Conservation (phyloP, 331 rosid genomes). For the Erythrophleum ivorense region DNA sequence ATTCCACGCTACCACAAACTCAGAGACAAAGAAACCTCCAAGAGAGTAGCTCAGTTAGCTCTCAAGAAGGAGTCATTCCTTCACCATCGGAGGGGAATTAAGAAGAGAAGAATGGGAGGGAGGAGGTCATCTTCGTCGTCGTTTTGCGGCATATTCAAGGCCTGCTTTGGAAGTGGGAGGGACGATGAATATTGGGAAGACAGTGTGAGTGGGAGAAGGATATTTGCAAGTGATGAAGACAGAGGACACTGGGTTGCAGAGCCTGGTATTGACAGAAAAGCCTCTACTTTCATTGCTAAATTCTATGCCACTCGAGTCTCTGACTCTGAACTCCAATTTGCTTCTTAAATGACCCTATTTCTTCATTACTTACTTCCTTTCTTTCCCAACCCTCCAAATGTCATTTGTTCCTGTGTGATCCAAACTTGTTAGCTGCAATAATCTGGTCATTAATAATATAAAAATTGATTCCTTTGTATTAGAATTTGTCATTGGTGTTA, state of each 20-base stretch:
- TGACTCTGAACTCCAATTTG: constrained; percentile 54
- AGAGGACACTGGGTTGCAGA: constrained; percentile 81
- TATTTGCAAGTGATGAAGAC: constrained; percentile 85
- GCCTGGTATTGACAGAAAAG: constrained; percentile 87
- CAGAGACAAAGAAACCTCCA: neutral
- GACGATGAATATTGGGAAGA: constrained; percentile 63
- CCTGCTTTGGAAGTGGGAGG: constrained; percentile 67
- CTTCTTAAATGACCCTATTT: constrained; percentile 34
- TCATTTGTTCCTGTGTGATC: neutral
- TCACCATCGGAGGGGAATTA: neutral
- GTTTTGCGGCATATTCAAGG: constrained; percentile 63
- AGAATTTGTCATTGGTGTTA: no score
- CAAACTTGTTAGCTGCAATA: constrained; percentile 38
- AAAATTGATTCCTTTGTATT: constrained; percentile 14
- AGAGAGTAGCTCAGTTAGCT: no score
- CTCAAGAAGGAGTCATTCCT: no score
- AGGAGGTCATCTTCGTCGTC: constrained; percentile 66
- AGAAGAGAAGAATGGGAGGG: constrained; percentile 41
- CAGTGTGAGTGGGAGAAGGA: constrained; percentile 47
- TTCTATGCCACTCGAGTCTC: constrained; percentile 70
- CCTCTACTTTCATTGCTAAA: constrained; percentile 78
- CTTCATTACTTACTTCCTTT: neutral
- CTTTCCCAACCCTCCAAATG: neutral
- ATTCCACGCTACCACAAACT: constrained; percentile 23
- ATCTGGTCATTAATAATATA: constrained; percentile 46